Conservation (phyloP, 805 yeast genomes). For the Saturnispora mendoncae region DNA sequence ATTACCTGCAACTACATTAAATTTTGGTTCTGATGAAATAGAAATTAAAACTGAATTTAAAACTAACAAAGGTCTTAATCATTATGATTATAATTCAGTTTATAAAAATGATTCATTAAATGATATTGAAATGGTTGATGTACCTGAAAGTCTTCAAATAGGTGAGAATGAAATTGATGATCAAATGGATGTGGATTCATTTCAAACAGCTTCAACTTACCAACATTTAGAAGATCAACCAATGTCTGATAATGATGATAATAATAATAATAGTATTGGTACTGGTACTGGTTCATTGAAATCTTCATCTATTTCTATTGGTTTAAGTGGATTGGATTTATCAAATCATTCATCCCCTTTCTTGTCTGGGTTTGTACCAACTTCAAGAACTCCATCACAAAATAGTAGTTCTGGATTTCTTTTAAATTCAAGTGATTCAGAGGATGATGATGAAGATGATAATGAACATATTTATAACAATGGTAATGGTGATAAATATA, state of each 20-base stretch:
- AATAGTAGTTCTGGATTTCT: not conserved
- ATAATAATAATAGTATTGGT: not conserved
- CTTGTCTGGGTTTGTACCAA: not conserved
- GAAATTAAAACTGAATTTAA: constrained; percentile 42
- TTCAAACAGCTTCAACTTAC: not conserved
- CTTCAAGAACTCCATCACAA: not conserved
- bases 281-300: not conserved
- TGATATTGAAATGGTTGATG: constrained; percentile 29
- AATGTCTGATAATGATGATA: not conserved
- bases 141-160: constrained; percentile 35
- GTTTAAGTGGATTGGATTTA: constrained; percentile 26
- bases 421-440: not conserved
- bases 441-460: not conserved
- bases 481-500: not conserved
- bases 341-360: constrained; percentile 7
- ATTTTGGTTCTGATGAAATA: constrained; percentile 59
- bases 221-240: constrained; percentile 8
- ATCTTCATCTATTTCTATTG: constrained; percentile 19
- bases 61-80: constrained; percentile 67
- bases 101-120: constrained; percentile 34
- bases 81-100: constrained; percentile 72
- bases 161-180: constrained; percentile 16
- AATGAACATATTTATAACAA: constrained; percentile 10
- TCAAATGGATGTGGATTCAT: constrained; percentile 20
- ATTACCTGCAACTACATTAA: constrained; percentile 80